Percentiles rank a stretch among this genome's conserved stretches.
Evolutionary conservation across 345 rosid species (phyloP).

Genomic region (Salix udensis): DNA sequence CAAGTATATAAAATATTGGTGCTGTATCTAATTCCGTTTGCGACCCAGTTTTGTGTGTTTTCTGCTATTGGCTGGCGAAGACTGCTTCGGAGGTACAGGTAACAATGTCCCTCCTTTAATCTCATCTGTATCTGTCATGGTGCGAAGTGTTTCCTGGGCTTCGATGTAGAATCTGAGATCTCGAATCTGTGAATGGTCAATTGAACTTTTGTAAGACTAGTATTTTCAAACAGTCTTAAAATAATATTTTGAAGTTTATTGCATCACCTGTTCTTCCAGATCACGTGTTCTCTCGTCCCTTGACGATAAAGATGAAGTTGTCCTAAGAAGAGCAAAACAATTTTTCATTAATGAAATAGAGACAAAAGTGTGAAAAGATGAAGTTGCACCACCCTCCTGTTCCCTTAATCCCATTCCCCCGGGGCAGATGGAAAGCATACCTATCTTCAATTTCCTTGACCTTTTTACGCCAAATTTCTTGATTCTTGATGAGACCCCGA

Average conservation of each 20-base stretch:
- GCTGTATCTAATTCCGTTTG: slow-evolving; percentile 35
- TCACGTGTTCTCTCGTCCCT: slow-evolving; percentile 65
- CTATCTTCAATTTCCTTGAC: slow-evolving; percentile 78
- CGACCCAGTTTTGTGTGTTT: slow-evolving; percentile 48
- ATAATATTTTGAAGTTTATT: background rate
- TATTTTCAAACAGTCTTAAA: background rate
- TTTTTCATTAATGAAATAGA: background rate
- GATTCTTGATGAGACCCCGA: slow-evolving; percentile 63
- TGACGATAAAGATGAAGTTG: slow-evolving; percentile 29
- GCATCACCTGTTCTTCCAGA: slow-evolving; percentile 75
- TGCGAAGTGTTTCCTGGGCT: slow-evolving; percentile 66
- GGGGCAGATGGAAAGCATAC: slow-evolving; percentile 22
- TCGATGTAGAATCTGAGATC: slow-evolving; percentile 66
- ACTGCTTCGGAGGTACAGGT: slow-evolving; percentile 53
- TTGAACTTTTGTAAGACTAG: background rate
- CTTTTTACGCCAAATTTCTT: slow-evolving; percentile 57
- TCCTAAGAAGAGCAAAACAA: slow-evolving; percentile 37
- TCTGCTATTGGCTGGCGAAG: slow-evolving; percentile 41
- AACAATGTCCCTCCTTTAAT: slow-evolving; percentile 60
- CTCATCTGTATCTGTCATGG: slow-evolving; percentile 53
- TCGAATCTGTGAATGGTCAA: slow-evolving; percentile 49
- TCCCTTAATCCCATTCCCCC: too few species aligned
- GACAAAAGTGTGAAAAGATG: too few species aligned
- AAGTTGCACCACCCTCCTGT: too few species aligned
- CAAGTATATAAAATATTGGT: too few species aligned